Evolutionary conservation across 2,329 filamentous ascomycete species (phyloP), one percentile per base, ranked within the genome.

Genomic region (Cladosporium sp.): DNA sequence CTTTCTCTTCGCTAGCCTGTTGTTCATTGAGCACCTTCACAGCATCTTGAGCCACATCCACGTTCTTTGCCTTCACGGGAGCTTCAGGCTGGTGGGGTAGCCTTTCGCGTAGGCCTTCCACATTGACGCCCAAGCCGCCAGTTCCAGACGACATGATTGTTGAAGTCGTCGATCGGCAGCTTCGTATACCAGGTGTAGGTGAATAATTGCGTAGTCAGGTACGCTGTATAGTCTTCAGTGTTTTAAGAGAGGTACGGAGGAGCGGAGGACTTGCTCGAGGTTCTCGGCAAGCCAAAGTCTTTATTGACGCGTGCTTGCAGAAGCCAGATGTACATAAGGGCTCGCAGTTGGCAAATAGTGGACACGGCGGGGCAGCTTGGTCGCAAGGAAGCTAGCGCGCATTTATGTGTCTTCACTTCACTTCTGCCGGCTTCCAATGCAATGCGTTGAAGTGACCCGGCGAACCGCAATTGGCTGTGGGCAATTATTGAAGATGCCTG

Each of bases 1-100:
- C 68, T 62, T 80, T 78, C 65, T 76, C 73, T 3, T 71, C 67
- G 57, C 74, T 75, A 55, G 78, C 75, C 66, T 81, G 78, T 60
- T 75, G 67, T 61, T 80, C 76, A 61, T 82, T 82, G 64, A 82
- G 68, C 63, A 79, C 74, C 59, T 78, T 69, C 34, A 81, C 79
- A 58, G 76, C 74, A 60, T 77, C 72, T 64, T 77, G 76, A 60
- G 79, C 79, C 60, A 75, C 67, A 59, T 72, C 72, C 55, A 69
- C 59, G 2, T 71, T 70, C 37, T 61, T 57, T 5, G 72, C 69
- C 56, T 70, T 64, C 50, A 66, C 65, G 12, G 70, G 66, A 51
- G 61, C 59, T 36, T 68, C 69, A 17, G 71, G 67, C 55, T 72
- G 66, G 42, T 72, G 65, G 11, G 73, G 70, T 15, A 72, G 69